Evolutionary conservation across 2,329 filamentous ascomycete genomes (phyloP).

Genomic region (Metarhizium anisopliae): DNA sequence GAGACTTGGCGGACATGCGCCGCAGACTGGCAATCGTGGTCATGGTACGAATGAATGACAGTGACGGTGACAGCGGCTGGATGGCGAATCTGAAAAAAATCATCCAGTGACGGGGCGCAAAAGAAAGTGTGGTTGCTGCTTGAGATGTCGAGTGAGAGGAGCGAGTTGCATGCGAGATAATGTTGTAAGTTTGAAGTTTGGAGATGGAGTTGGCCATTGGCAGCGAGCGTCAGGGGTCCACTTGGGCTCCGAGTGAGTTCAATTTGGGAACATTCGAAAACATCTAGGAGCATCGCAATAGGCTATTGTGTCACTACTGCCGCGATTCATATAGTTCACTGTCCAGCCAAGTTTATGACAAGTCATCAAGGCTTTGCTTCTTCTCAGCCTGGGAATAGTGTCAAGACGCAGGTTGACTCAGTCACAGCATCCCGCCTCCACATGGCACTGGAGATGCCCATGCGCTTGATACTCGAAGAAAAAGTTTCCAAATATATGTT

Average conservation of each 20-base stretch:
- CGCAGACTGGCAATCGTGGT: constrained; percentile 53
- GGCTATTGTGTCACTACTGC: no score
- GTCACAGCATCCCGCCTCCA: no score
- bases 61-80: neutral
- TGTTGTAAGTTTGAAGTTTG: neutral
- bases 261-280: no score
- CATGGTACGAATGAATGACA: constrained; percentile 19
- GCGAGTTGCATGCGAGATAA: no score
- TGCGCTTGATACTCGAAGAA: neutral
- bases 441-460: neutral
- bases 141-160: no score
- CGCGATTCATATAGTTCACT: no score
- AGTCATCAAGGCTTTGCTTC: no score
- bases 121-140: neutral
- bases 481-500: neutral
- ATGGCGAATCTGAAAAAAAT: neutral
- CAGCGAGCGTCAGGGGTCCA: neutral
- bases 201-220: no score
- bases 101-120: neutral
- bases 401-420: no score
- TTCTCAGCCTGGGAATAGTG: no score
- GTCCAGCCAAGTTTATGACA: no score
- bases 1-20: constrained; percentile 59
- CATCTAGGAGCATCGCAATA: no score
- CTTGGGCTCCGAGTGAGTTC: neutral